Evolutionary conservation across 106 monocot genomes (phyloP).

Genomic region (Agapanthus africanus): DNA sequence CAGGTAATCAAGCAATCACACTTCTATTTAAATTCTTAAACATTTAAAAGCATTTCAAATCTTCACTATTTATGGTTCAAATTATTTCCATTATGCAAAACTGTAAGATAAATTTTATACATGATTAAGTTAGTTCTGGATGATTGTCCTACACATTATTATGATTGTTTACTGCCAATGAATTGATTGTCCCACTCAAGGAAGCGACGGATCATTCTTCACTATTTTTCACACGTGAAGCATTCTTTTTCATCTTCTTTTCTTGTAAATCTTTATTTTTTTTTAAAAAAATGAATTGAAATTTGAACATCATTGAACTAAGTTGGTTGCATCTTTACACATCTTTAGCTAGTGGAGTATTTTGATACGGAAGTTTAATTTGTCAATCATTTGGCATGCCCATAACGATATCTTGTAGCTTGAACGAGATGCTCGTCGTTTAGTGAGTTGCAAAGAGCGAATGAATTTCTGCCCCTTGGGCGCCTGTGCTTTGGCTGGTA

Average conservation of each 20-base stretch:
- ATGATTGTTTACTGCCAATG: no score
- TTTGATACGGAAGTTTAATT: not conserved
- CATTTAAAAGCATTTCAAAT: not conserved
- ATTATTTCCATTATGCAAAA: no score
- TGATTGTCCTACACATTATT: no score
- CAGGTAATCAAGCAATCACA: slow-evolving; percentile 43
- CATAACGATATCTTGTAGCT: slow-evolving; percentile 37
- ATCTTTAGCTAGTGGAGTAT: not conserved
- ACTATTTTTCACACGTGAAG: not conserved
- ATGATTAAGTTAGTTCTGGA: no score
- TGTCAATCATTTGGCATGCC: not conserved
- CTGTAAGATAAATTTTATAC: no score
- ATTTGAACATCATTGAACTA: not conserved
- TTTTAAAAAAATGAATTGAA: not conserved
- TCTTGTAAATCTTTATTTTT: not conserved
- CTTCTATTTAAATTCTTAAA: not conserved
- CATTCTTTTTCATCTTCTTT: no score
- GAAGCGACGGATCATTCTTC: no score
- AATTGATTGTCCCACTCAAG: no score
- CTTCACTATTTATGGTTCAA: not conserved
- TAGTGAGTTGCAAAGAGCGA: slow-evolving; percentile 61
- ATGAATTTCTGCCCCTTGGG: slow-evolving; percentile 92
- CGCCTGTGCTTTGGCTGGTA: slow-evolving; percentile 98
- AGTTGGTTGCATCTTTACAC: not conserved
- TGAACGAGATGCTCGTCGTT: slow-evolving; percentile 76